These are phyloP conservation scores for Rosa lucieae DNA, from an alignment of 306 rosid species.

Conservation along the genomic window DNA sequence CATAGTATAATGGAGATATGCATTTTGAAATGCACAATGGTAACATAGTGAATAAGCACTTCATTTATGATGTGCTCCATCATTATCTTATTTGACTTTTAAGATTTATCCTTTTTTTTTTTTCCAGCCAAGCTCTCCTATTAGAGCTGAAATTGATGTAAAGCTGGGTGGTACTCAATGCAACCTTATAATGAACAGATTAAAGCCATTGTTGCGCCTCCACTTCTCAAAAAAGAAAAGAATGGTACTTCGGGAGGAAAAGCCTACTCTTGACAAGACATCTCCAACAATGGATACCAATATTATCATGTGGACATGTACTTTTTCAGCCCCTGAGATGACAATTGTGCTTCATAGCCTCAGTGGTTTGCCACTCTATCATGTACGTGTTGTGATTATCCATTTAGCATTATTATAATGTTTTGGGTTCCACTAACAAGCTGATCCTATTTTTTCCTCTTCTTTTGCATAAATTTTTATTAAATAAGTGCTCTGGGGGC, in stretches of 20 bases:
- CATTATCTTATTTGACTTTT: conserved; percentile 23
- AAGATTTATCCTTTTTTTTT: conserved; percentile 11
- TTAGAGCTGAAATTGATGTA: conserved; percentile 90
- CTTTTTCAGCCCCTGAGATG: conserved; percentile 98
- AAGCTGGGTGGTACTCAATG: conserved; percentile 92
- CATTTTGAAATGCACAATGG: conserved; percentile 5
- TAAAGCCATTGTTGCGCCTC: conserved; percentile 78
- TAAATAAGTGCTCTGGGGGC: background rate
- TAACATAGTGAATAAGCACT: background rate
- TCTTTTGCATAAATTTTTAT: background rate
- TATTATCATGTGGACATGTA: conserved; percentile 90
- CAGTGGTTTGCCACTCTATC: conserved; percentile 75
- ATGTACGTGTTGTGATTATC: conserved; percentile 57
- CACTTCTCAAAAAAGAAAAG: conserved; percentile 67
- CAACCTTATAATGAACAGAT: conserved; percentile 80
- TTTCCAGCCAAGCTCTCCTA: conserved; percentile 67
- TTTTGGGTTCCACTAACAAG: conserved; percentile 13
- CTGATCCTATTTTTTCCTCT: background rate
- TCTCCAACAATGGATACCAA: conserved; percentile 60
- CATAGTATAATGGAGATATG: background rate
- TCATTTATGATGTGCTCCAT: conserved; percentile 14
- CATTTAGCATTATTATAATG: conserved; percentile 17
- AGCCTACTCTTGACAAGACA: conserved; percentile 48
- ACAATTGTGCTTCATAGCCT: conserved; percentile 71
- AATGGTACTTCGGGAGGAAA: conserved; percentile 69